Evolutionary conservation across 345 rosid genomes (phyloP).

Genomic region (Physaria fendleri): DNA sequence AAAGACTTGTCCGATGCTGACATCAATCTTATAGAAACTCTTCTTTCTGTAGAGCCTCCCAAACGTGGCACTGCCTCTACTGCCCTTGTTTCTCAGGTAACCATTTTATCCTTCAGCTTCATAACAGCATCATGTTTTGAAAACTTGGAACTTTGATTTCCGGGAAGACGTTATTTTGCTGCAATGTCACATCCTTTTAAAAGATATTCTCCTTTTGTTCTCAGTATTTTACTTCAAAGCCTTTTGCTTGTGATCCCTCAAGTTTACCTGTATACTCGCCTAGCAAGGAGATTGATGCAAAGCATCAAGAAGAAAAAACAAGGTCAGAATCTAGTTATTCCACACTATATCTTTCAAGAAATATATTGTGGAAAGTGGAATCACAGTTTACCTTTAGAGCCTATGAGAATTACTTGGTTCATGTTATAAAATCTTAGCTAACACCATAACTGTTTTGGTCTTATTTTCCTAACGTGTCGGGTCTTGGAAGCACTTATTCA

Average conservation of each 20-base stretch:
- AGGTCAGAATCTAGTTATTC: slow-evolving; percentile 43
- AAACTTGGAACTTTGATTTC: neutral
- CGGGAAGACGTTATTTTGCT: neutral
- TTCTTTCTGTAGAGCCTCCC: slow-evolving; percentile 81
- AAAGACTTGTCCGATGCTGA: slow-evolving; percentile 50
- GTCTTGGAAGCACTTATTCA: slow-evolving; percentile 39
- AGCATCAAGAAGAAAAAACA: slow-evolving; percentile 63
- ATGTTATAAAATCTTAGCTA: neutral
- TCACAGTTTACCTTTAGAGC: neutral
- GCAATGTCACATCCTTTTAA: neutral
- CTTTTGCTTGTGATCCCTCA: slow-evolving; percentile 91
- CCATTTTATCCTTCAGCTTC: neutral
- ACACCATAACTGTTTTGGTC: neutral
- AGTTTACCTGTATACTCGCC: slow-evolving; percentile 88
- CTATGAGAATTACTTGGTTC: neutral
- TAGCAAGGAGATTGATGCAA: slow-evolving; percentile 93
- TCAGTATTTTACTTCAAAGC: slow-evolving; percentile 79
- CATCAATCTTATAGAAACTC: slow-evolving; percentile 59
- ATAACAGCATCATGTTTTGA: neutral
- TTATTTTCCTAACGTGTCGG: neutral
- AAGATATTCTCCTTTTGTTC: neutral
- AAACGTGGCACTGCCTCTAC: slow-evolving; percentile 82
- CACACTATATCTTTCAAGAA: slow-evolving; percentile 2
- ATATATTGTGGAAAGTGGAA: neutral
- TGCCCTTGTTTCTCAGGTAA: slow-evolving; percentile 91